Evolutionary conservation across 371 early-diverging fungal species (phyloP).

Genomic region (Apophysomyces elegans): DNA sequence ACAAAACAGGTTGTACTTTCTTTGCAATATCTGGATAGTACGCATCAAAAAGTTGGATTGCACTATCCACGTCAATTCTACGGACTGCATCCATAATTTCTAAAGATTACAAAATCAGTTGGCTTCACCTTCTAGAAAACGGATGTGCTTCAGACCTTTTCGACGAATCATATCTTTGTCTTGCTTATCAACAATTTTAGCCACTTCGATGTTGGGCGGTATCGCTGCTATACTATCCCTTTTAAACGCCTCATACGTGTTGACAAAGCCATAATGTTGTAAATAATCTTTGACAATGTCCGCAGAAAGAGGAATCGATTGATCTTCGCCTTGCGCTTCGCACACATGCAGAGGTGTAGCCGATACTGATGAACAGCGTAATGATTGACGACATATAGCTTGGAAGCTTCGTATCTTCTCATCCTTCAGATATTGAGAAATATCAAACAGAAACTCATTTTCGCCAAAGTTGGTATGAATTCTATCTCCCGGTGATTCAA

Average conservation of each 20-base stretch:
- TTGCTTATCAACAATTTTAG: neutral
- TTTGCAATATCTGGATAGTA: constrained; percentile 65
- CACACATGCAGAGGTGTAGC: neutral
- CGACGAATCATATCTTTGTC: constrained; percentile 2
- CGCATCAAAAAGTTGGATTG: constrained; percentile 58
- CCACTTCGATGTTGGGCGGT: neutral
- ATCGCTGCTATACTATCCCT: constrained; percentile 29
- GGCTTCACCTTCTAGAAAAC: neutral
- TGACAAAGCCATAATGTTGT: constrained; percentile 67
- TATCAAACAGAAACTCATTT: constrained; percentile 69
- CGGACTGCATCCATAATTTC: constrained; percentile 66
- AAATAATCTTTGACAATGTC: constrained; percentile 69
- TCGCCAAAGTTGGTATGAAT: constrained; percentile 83
- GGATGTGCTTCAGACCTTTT: neutral
- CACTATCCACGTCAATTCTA: constrained; percentile 69
- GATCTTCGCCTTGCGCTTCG: neutral
- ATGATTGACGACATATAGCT: neutral
- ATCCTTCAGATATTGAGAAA: constrained; percentile 56
- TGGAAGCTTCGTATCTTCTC: constrained; percentile 11
- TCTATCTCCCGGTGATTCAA: constrained; percentile 83
- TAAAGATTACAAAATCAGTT: constrained; percentile 16
- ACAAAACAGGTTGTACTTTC: constrained; percentile 59
- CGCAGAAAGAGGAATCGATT: constrained; percentile 31
- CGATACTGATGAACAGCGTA: neutral
- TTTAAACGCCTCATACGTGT: constrained; percentile 62